A percentile compares a stretch with the other conserved stretches of the same genome.
phyloP scores from a whole-genome alignment of 2,329 filamentous ascomycete genomes.

The Hypoxylon sp. region DNA sequence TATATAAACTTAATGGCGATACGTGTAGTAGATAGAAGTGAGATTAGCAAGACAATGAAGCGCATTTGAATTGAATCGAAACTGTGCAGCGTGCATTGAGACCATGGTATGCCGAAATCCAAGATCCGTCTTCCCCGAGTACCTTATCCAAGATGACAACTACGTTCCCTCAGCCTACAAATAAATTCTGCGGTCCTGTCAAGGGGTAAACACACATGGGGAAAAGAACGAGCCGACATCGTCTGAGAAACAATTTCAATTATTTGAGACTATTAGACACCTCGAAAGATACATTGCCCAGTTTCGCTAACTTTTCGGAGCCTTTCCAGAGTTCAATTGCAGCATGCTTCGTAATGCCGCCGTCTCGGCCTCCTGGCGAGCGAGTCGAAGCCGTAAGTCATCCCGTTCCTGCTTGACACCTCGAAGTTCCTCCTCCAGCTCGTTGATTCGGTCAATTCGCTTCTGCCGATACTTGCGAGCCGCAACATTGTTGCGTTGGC shows the following conservation, averaged over 20 bases:
- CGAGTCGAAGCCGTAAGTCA: slow-evolving; percentile 73
- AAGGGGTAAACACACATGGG: slow-evolving; percentile 40
- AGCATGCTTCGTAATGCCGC: slow-evolving; percentile 71
- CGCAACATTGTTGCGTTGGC: slow-evolving; percentile 78
- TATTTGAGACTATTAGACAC: slow-evolving; percentile 41
- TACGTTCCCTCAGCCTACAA: slow-evolving; percentile 52
- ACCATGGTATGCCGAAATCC: slow-evolving; percentile 31
- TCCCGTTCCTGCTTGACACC: slow-evolving; percentile 74
- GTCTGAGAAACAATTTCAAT: slow-evolving; percentile 49
- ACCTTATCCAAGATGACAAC: slow-evolving; percentile 48
- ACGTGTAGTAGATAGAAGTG: slow-evolving; percentile 17
- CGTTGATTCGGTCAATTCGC: slow-evolving; percentile 74
- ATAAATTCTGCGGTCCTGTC: slow-evolving; percentile 42
- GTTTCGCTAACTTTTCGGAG: slow-evolving; percentile 45
- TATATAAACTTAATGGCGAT: slow-evolving; percentile 23
- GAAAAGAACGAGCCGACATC: slow-evolving; percentile 54
- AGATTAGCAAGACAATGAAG: slow-evolving; percentile 20
- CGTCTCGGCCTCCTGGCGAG: slow-evolving; percentile 75
- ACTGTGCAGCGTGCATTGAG: not conserved
- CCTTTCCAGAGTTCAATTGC: slow-evolving; percentile 51
- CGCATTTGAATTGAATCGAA: slow-evolving; percentile 5
- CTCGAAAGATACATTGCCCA: slow-evolving; percentile 36
- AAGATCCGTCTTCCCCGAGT: not conserved
- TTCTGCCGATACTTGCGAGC: slow-evolving; percentile 80
- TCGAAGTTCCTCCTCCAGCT: slow-evolving; percentile 72